Evolutionary conservation across 1,139 yeast species (phyloP).

Genomic region (Candida sp.): DNA sequence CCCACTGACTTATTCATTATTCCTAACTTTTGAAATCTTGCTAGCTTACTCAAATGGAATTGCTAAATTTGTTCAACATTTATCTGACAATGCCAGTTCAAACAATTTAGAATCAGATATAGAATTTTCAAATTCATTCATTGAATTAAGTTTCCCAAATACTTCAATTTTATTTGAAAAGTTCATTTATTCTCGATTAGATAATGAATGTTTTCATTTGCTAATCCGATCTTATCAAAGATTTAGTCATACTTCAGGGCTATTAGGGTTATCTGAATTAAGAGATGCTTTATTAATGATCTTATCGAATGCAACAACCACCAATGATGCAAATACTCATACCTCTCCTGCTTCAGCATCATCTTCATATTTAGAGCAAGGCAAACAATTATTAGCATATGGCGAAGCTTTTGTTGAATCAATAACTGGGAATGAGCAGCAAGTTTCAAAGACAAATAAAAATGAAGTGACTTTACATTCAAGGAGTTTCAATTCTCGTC

Average conservation of each 20-base stretch:
- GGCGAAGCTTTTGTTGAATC: constrained; percentile 66
- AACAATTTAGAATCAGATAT: constrained; percentile 29
- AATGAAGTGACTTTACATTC: constrained; percentile 13
- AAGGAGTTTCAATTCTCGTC: constrained; percentile 55
- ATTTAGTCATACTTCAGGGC: constrained; percentile 78
- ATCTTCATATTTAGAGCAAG: constrained; percentile 16
- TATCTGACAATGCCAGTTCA: constrained; percentile 22
- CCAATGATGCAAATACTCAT: constrained; percentile 27
- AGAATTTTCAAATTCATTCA: constrained; percentile 37
- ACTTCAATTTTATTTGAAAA: constrained; percentile 45
- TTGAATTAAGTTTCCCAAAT: constrained; percentile 43
- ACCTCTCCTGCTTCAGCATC: constrained; percentile 6
- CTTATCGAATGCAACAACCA: constrained; percentile 53
- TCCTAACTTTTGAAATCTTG: constrained; percentile 54
- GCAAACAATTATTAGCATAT: constrained; percentile 41
- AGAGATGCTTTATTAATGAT: constrained; percentile 60
- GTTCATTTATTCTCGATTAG: constrained; percentile 63
- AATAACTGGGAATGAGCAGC: constrained; percentile 4
- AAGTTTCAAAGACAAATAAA: constrained; percentile 1
- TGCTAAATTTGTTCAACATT: constrained; percentile 48
- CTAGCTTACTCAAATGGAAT: constrained; percentile 66
- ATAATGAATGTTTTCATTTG: constrained; percentile 60
- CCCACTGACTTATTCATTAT: constrained; percentile 62
- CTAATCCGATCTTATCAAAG: constrained; percentile 73
- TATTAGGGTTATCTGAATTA: constrained; percentile 52